phyloP scores from a whole-genome alignment of 2,329 filamentous ascomycete genomes.

The Orbilia ellipsospora region DNA sequence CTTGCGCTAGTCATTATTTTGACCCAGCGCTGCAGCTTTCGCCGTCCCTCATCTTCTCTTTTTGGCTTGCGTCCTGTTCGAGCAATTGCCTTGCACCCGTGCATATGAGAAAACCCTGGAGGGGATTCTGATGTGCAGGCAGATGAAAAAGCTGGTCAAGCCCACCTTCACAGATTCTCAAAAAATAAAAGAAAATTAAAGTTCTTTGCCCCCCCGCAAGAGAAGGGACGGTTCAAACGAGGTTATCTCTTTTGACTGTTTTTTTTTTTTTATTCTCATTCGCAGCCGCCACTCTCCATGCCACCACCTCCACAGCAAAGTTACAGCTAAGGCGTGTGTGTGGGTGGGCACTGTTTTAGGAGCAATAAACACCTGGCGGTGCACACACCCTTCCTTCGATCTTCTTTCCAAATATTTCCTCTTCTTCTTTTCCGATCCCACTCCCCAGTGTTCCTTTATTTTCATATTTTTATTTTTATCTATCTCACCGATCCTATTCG shows the following conservation, averaged over 20 bases:
- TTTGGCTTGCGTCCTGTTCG: conserved; percentile 54
- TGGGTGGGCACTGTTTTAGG: conserved; percentile 19
- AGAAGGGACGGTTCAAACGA: conserved; percentile 33
- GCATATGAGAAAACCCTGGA: conserved; percentile 53
- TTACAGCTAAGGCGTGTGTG: conserved; percentile 16
- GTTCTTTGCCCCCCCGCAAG: conserved; percentile 45
- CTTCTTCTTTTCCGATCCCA: conserved; percentile 21
- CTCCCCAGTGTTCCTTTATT: conserved; percentile 28
- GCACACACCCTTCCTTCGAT: conserved; percentile 33
- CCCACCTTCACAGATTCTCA: conserved; percentile 42
- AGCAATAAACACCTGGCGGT: conserved; percentile 55
- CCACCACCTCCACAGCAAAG: conserved; percentile 50
- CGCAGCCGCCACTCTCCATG: conserved; percentile 53
- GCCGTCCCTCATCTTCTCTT: conserved; percentile 55
- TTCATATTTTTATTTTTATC: conserved; percentile 15
- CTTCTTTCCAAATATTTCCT: conserved; percentile 38
- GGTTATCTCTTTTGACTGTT: conserved; percentile 10
- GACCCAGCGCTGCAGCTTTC: conserved; percentile 48
- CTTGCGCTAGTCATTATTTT: conserved; percentile 54
- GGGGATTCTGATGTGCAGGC: conserved; percentile 50
- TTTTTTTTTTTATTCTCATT: background rate
- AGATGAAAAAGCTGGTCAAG: conserved; percentile 55
- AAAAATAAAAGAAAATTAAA: conserved; percentile 45
- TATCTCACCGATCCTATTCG: too few relatives aligned
- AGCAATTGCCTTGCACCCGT: conserved; percentile 51